A percentile compares a stretch with the other conserved stretches of the same genome.
phyloP scores from a whole-genome alignment of 768 basidiomycete genomes.

The Hirschioporus abietinus region DNA sequence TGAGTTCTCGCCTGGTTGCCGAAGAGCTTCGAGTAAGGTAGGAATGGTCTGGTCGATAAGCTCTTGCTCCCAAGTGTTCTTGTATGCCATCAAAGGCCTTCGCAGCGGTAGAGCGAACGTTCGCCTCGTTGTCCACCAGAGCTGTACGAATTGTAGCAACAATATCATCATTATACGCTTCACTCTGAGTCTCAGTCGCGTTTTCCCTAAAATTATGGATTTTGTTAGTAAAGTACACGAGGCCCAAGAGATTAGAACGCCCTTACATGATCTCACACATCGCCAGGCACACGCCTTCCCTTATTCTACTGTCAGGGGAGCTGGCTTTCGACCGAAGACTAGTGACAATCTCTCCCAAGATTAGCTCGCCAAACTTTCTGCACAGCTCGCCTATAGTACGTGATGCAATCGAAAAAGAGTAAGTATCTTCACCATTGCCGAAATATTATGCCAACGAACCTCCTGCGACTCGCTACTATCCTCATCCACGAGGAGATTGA shows the following conservation, averaged over 20 bases:
- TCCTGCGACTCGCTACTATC: constrained; percentile 82
- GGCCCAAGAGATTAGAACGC: no score
- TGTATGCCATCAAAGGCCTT: constrained; percentile 89
- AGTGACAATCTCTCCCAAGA: constrained; percentile 77
- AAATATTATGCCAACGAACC: constrained; percentile 34
- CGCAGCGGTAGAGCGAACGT: constrained; percentile 86
- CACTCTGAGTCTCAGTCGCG: constrained; percentile 75
- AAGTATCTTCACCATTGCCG: not conserved
- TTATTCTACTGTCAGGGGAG: constrained; percentile 57
- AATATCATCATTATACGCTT: constrained; percentile 85
- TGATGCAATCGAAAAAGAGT: constrained; percentile 62
- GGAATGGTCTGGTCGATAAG: constrained; percentile 97
- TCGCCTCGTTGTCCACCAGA: constrained; percentile 82
- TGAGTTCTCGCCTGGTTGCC: constrained; percentile 89
- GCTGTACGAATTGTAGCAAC: constrained; percentile 78
- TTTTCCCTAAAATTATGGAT: constrained; percentile 55
- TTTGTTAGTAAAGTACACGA: no score
- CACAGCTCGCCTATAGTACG: constrained; percentile 86
- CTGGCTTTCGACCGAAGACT: constrained; percentile 64
- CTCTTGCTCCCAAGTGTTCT: constrained; percentile 82
- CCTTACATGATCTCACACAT: constrained; percentile 84
- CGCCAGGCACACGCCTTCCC: constrained; percentile 85
- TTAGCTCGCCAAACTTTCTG: constrained; percentile 91
- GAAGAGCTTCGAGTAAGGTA: constrained; percentile 86
- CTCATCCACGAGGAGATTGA: constrained; percentile 70